Evolutionary conservation across 768 basidiomycete species (phyloP), one percentile per base, ranked within the genome.

Genomic region (Trametes maxima): DNA sequence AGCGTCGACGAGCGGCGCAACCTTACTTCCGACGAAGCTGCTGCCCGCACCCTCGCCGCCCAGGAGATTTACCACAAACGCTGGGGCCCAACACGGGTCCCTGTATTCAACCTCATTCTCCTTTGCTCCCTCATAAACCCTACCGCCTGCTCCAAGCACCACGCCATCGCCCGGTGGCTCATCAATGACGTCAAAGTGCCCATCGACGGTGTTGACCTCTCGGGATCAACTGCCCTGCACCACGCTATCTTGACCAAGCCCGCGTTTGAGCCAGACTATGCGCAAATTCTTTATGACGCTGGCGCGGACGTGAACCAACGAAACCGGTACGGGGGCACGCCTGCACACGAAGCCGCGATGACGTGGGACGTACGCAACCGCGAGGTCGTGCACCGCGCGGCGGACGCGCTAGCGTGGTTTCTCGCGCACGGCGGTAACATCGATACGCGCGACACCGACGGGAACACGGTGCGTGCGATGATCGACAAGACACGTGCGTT

Each of bases 211-310:
- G 66, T 51, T 13, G 79, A 80, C 64, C 56, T 78, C 14, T 79
- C 79, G 0, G 80, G 79, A 1, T 74, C 79, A 7, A 73, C 74
- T 2, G 76, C 79, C 8, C 57, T 82, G 7, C 72, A 75, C 10
- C 77, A 79, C 65, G 68, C 72, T 7, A 73, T 80, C 47, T 77
- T 77, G 5, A 79, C 77, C 13, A 77, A 79, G 60, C 78, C 79
- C 1, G 62, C 69, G 5, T 70, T 77, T 51, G 80, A 80, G 57
- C 66, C 75, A 17, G 77, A 79, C 58, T 77, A 76, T 59, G 79
- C 78, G 2, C 72, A 79, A 59, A 69, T 81, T 22, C 63, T 82
- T 11, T 74, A 73, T 61, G 74, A 77, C 55, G 79, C 76, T 0
- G 79, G 78, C 2, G 79, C 70, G 17, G 76, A 79, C 51, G 72